A percentile compares a stretch with the other conserved stretches of the same genome.
phyloP scores from a whole-genome alignment of 352 stramenopile genomes.

The Pythium folliculosum region DNA sequence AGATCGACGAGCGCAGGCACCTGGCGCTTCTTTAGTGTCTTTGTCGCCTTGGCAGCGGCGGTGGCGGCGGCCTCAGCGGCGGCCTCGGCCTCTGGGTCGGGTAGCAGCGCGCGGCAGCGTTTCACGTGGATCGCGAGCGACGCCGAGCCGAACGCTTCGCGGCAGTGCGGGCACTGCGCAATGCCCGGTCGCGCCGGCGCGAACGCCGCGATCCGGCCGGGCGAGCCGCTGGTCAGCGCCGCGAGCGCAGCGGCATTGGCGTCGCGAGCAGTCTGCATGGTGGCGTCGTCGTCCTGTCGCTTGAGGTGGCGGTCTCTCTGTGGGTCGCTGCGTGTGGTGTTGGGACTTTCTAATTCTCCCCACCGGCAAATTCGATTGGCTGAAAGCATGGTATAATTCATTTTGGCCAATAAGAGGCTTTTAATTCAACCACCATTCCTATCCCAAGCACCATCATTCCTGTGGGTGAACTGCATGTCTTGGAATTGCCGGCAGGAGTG shows the following conservation, averaged over 20 bases:
- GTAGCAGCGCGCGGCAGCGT: constrained; percentile 52
- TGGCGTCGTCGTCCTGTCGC: not conserved
- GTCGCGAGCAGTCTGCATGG: constrained; percentile 25
- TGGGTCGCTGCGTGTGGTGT: too few relatives aligned
- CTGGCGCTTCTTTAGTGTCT: constrained; percentile 37
- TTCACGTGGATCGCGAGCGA: constrained; percentile 67
- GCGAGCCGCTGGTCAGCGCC: constrained; percentile 27
- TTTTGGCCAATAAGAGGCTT: not conserved
- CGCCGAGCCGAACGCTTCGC: constrained; percentile 51
- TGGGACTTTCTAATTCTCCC: not conserved
- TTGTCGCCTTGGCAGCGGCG: constrained; percentile 19
- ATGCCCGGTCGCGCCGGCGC: constrained; percentile 27
- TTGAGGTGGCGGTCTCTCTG: not conserved
- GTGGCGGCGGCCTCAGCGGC: constrained; percentile 14
- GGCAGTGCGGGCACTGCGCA: constrained; percentile 54
- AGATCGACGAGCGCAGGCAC: constrained; percentile 58
- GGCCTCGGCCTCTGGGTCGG: constrained; percentile 33
- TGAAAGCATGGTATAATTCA: not conserved
- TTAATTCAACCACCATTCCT: not conserved
- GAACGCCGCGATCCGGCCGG: constrained; percentile 23
- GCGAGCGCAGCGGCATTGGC: constrained; percentile 38
- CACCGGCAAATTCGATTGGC: not conserved
- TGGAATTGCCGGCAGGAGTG: not conserved
- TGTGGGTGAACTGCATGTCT: not conserved
- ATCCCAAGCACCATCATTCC: not conserved